A percentile compares a stretch with the other conserved stretches of the same genome.
phyloP scores from a whole-genome alignment of 2,329 filamentous ascomycete species.

The Drechslera avenae region DNA sequence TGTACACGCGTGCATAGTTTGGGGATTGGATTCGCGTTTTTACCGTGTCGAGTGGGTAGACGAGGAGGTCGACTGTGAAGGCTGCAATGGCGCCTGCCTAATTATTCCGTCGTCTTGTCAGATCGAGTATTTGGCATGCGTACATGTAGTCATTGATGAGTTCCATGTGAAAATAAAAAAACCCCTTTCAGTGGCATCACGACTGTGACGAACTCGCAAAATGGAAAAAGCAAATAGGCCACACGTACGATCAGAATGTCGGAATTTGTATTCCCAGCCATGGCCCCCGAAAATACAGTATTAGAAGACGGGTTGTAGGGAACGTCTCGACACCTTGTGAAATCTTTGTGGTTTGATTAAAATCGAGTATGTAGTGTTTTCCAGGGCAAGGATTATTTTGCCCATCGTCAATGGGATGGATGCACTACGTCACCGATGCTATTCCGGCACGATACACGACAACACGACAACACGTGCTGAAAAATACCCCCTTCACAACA shows the following conservation, averaged over 20 bases:
- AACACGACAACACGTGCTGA: constrained; percentile 1
- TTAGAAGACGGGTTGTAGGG: too few relatives aligned
- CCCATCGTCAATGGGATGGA: neutral
- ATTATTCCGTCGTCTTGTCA: neutral
- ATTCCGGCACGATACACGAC: neutral
- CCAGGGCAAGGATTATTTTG: neutral
- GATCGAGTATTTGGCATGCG: too few relatives aligned
- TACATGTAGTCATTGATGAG: too few relatives aligned
- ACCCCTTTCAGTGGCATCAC: too few relatives aligned
- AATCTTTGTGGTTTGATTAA: neutral
- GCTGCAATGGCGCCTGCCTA: constrained; percentile 85
- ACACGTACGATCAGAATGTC: constrained; percentile 63
- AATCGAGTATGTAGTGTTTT: neutral
- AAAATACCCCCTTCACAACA: neutral
- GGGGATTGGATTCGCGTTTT: constrained; percentile 85
- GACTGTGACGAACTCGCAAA: too few relatives aligned
- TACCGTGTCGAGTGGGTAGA: constrained; percentile 88
- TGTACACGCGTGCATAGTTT: constrained; percentile 72
- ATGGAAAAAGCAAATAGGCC: too few relatives aligned
- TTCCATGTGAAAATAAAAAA: too few relatives aligned
- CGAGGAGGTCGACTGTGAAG: constrained; percentile 81
- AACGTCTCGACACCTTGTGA: neutral
- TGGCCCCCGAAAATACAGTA: too few relatives aligned
- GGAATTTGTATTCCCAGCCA: constrained; percentile 53
- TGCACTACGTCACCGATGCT: constrained; percentile 6